phyloP scores from a whole-genome alignment of 1,284 basidiomycete species.

The Puccinia hordei region DNA sequence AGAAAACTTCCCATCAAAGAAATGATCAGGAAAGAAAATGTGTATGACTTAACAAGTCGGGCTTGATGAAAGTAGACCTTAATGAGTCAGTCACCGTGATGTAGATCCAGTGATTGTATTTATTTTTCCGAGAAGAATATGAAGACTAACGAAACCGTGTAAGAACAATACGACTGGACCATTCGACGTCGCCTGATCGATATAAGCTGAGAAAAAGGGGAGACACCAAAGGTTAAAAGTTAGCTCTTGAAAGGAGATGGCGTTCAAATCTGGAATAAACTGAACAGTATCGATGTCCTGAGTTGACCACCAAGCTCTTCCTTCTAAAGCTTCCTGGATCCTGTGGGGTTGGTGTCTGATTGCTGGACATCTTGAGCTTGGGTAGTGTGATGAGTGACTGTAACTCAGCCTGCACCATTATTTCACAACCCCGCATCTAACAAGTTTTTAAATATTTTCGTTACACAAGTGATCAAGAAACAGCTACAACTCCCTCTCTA shows the following conservation, averaged over 20 bases:
- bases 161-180: constrained; percentile 8
- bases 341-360: not conserved
- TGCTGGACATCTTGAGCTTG: not conserved
- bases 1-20: not conserved
- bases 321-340: constrained; percentile 10
- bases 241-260: too few relatives aligned
- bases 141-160: constrained; percentile 10
- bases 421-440: too few relatives aligned
- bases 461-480: too few relatives aligned
- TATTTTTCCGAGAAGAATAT: too few relatives aligned
- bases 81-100: not conserved
- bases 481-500: too few relatives aligned
- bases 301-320: constrained; percentile 6
- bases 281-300: not conserved
- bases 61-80: not conserved
- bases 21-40: not conserved
- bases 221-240: not conserved
- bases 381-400: too few relatives aligned
- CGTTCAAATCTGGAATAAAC: too few relatives aligned
- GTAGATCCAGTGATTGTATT: not conserved
- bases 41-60: constrained; percentile 26
- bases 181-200: not conserved
- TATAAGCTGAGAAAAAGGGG: not conserved
- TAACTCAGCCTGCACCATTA: too few relatives aligned
- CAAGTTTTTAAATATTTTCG: too few relatives aligned